Conservation (phyloP, 768 basidiomycete genomes). For the Amanita rubescens region DNA sequence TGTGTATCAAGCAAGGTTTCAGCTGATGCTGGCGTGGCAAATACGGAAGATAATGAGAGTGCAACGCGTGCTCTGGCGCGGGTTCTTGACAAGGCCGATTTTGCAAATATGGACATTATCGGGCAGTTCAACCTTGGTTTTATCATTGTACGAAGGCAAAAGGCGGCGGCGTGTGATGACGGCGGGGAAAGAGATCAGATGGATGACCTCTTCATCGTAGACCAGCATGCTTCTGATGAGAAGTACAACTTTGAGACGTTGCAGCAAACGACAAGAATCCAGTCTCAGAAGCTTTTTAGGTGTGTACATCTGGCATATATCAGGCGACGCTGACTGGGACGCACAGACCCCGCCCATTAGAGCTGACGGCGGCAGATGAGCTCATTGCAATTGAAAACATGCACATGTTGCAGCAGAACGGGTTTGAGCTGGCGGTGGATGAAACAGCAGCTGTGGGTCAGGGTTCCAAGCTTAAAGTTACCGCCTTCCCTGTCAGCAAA, state of each 20-base stretch:
- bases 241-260: slow-evolving; percentile 97
- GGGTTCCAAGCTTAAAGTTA: slow-evolving; percentile 47
- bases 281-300: slow-evolving; percentile 81
- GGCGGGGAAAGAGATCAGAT: slow-evolving; percentile 16
- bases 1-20: slow-evolving; percentile 13
- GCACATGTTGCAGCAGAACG: slow-evolving; percentile 77
- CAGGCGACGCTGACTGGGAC: not conserved
- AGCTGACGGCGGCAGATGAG: slow-evolving; percentile 87
- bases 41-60: slow-evolving; percentile 41
- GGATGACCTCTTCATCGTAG: slow-evolving; percentile 95
- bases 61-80: slow-evolving; percentile 68
- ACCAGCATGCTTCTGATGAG: slow-evolving; percentile 97
- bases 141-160: slow-evolving; percentile 70
- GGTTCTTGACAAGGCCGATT: slow-evolving; percentile 84
- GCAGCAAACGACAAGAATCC: slow-evolving; percentile 84
- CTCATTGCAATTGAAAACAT: slow-evolving; percentile 82
- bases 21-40: slow-evolving; percentile 32
- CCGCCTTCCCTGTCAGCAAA: slow-evolving; percentile 88
- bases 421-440: slow-evolving; percentile 72
- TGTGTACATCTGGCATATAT: slow-evolving; percentile 26
- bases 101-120: slow-evolving; percentile 71
- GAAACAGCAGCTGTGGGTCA: slow-evolving; percentile 34
- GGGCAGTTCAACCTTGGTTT: slow-evolving; percentile 98
- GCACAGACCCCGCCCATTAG: slow-evolving; percentile 63
- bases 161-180: slow-evolving; percentile 9